Evolutionary conservation across 1,284 basidiomycete species (phyloP).

Genomic region (Rhodofomes roseus): DNA sequence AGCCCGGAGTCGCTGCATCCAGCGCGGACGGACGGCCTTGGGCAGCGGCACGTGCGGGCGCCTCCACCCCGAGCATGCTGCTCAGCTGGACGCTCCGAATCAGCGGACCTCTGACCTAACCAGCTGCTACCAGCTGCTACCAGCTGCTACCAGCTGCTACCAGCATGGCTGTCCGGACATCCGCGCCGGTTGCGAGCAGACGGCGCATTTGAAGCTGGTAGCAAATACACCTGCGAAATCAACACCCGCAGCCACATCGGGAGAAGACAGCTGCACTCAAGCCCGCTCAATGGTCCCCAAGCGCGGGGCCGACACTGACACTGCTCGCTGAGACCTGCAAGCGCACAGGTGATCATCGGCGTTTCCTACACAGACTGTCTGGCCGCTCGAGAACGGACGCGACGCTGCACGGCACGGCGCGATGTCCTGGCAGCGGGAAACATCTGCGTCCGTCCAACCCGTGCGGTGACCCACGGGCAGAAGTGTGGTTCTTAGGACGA

Average conservation of each 20-base stretch:
- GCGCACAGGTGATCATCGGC: neutral
- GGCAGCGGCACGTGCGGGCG: neutral
- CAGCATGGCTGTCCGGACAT: no score
- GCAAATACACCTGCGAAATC: neutral
- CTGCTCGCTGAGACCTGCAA: no score
- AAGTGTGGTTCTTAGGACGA: neutral
- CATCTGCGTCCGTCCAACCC: neutral
- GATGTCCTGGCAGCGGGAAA: no score
- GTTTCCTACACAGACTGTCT: neutral
- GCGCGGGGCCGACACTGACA: no score
- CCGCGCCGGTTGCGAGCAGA: no score
- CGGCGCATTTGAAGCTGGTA: neutral
- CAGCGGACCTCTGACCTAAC: slow-evolving; percentile 2
- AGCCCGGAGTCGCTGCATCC: neutral
- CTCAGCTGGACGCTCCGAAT: neutral
- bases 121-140: no score
- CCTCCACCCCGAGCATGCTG: neutral
- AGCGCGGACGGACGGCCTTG: neutral
- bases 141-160: no score
- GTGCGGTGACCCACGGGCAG: neutral
- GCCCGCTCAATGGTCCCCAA: neutral
- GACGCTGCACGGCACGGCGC: no score
- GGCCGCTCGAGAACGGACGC: neutral
- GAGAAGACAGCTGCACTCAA: neutral
- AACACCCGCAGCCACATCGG: neutral